Conservation (phyloP, 495 filamentous ascomycete species). For the Lepidopterella palustris region DNA sequence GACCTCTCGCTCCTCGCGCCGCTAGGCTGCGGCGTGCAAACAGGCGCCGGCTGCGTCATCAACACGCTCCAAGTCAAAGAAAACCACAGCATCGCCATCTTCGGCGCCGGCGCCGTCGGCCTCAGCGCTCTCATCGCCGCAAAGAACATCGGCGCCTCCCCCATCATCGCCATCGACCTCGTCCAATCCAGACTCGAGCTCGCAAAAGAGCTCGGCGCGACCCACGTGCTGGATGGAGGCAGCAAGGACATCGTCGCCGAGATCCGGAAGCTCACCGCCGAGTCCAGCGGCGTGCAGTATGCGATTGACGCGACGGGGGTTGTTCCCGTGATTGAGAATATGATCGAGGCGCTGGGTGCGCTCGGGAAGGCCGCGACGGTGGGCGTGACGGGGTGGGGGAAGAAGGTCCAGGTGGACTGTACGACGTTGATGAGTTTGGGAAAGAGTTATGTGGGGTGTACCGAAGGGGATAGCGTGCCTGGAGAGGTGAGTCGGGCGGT, state of each 20-base stretch:
- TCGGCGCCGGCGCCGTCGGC: slow-evolving; percentile 31
- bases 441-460: background rate
- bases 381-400: background rate
- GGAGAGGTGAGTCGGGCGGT: background rate
- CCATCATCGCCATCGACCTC: slow-evolving; percentile 29
- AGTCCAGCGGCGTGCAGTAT: background rate
- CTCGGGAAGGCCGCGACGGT: background rate
- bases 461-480: background rate
- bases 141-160: slow-evolving; percentile 15
- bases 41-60: slow-evolving; percentile 35
- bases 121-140: slow-evolving; percentile 31
- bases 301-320: background rate
- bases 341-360: background rate
- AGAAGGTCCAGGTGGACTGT: background rate
- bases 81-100: slow-evolving; percentile 20
- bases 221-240: slow-evolving; percentile 21
- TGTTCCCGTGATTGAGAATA: background rate
- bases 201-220: slow-evolving; percentile 28
- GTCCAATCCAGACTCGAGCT: slow-evolving; percentile 23
- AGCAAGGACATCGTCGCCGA: background rate
- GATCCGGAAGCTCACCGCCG: background rate
- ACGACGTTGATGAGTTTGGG: background rate
- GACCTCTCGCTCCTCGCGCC: slow-evolving; percentile 35
- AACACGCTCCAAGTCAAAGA: slow-evolving; percentile 21
- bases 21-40: slow-evolving; percentile 42